Conservation (phyloP, 1,284 basidiomycete species). For the Melampsora larici-populina region DNA sequence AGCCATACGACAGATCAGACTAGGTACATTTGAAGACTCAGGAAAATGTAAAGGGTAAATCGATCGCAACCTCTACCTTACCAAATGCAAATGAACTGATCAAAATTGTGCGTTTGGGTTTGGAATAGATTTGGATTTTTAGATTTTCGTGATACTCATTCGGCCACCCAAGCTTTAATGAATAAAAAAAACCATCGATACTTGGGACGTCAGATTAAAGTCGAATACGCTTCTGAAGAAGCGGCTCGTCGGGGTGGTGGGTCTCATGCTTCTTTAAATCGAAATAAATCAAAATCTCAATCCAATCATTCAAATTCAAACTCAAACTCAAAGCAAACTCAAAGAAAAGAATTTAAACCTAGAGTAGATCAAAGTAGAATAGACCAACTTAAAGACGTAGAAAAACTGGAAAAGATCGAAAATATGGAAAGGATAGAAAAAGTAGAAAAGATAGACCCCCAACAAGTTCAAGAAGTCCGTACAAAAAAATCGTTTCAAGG, state of each 20-base stretch:
- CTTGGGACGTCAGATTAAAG: slow-evolving; percentile 74
- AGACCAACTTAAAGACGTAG: not conserved
- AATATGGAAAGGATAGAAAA: not conserved
- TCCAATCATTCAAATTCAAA: not conserved
- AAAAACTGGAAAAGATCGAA: not conserved
- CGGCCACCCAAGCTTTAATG: slow-evolving; percentile 76
- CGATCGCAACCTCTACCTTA: not conserved
- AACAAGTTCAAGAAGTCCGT: not conserved
- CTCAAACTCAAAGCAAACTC: too few relatives aligned
- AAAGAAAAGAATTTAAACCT: too few relatives aligned
- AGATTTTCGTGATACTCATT: slow-evolving; percentile 75
- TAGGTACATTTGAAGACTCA: slow-evolving; percentile 93
- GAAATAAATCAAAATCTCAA: not conserved
- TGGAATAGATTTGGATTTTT: slow-evolving; percentile 80
- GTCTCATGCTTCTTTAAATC: not conserved
- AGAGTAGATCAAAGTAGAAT: too few relatives aligned
- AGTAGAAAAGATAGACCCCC: too few relatives aligned
- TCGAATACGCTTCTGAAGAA: slow-evolving; percentile 66
- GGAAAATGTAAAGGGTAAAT: slow-evolving; percentile 88
- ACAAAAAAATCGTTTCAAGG: slow-evolving; percentile 19
- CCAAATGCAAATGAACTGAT: not conserved
- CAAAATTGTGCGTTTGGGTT: not conserved
- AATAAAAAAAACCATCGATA: slow-evolving; percentile 80
- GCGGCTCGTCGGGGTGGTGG: slow-evolving; percentile 36
- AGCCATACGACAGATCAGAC: slow-evolving; percentile 81